Base-by-base conservation (phyloP, 768 basidiomycete genomes). In the Tylopilus balloui region DNA sequence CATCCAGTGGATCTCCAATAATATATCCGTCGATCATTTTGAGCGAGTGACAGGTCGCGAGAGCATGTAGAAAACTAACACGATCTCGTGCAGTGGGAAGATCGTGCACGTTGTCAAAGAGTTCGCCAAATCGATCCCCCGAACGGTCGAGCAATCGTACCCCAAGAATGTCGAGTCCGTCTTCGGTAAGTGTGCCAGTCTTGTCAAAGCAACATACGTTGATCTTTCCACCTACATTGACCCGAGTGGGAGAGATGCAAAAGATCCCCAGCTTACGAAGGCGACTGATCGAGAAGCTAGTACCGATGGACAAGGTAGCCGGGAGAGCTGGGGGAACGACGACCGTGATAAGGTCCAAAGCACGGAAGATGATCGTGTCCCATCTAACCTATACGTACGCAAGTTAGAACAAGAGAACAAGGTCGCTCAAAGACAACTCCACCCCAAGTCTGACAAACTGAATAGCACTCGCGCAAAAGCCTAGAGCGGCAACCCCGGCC, bases 151-250 rank as follows among this genome's bases (percentile, higher is more conserved):
- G 78, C 6, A 81, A 82, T 38, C 95, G 86, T 15, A 96, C 86
- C 14, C 96, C 96, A 39, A 99, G 83, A 38, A 99, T 92, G 64
- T 99, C 96, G 42, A 99, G 76, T 0, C 95, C 96, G 55, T 99
- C 96, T 68, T 99, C 96, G 1, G 96, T 99, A 20, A 99, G 76
- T 9, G 96, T 99, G 8, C 96, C 96, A 1, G 96, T 99, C 71
- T 99, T 99, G 74, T 99, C 96, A 61, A 99, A 99, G 63, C 94
- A 97, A 59, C 92, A 92, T 10, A 98, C 86, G 56, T 98, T 97
- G 70, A 98, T 76, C 71, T 96, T 94, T 10, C 96, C 96, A 1
- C 84, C 91, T 39, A 99, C 81, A 60, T 99, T 99, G 59, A 99
- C 88, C 40, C 96, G 76, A 57, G 85, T 93, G 0, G 96, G 96